Percentiles rank a stretch among this genome's conserved stretches.
Conservation (phyloP, 176 grass and related monocot species). For the Musa beccarii region DNA sequence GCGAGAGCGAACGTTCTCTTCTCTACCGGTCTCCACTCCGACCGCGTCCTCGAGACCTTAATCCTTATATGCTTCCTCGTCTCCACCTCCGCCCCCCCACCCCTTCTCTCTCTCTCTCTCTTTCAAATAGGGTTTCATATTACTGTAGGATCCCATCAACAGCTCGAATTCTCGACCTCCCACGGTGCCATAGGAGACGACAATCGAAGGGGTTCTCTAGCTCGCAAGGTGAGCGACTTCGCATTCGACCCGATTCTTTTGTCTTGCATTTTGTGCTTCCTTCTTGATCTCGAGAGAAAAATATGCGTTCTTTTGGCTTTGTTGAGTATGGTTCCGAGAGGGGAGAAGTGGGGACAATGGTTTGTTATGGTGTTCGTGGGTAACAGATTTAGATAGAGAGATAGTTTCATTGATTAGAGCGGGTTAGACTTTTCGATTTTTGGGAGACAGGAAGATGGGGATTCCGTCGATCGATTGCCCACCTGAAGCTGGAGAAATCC, state of each 20-base stretch:
- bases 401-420: too few relatives aligned
- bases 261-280: neutral
- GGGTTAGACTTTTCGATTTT: too few relatives aligned
- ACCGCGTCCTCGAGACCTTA: too few relatives aligned
- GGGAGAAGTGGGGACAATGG: neutral
- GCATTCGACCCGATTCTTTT: neutral
- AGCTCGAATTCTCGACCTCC: neutral
- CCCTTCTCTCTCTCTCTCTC: neutral
- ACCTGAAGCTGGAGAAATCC: neutral
- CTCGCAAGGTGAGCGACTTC: conserved; percentile 5
- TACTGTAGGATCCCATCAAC: neutral
- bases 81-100: too few relatives aligned
- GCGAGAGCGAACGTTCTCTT: too few relatives aligned
- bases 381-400: too few relatives aligned
- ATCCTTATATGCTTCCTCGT: too few relatives aligned
- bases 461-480: neutral
- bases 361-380: neutral
- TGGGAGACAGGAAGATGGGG: neutral
- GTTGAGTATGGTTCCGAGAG: neutral
- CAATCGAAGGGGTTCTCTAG: conserved; percentile 2
- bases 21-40: too few relatives aligned
- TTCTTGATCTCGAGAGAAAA: neutral
- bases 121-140: neutral
- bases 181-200: neutral
- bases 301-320: neutral